phyloP scores from a whole-genome alignment of 2,329 filamentous ascomycete species.

The Arthrobotrys musiformis region DNA sequence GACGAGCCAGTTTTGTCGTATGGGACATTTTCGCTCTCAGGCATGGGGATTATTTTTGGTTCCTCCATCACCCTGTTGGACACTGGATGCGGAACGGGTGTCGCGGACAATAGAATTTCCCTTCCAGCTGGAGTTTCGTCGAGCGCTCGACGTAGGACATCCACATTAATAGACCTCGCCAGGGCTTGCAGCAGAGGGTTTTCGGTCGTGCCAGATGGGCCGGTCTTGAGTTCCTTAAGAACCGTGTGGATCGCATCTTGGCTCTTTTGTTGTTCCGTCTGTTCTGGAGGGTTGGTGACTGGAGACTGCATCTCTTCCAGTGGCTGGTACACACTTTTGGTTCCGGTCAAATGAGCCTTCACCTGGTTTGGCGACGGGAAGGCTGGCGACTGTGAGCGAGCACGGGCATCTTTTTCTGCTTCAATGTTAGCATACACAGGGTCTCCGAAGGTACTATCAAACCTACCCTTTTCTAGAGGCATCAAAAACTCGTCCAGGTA shows the following conservation, averaged over 20 bases:
- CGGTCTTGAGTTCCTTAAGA: slow-evolving; percentile 49
- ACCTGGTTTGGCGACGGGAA: slow-evolving; percentile 31
- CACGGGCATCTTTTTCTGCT: slow-evolving; percentile 30
- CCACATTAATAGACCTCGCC: slow-evolving; percentile 39
- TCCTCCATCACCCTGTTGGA: slow-evolving; percentile 29
- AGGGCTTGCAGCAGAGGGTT: slow-evolving; percentile 35
- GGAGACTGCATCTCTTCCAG: slow-evolving; percentile 27
- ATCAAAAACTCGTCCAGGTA: slow-evolving; percentile 53
- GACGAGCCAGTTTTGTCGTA: slow-evolving; percentile 50
- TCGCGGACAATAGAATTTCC: slow-evolving; percentile 42
- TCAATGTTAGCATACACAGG: background rate
- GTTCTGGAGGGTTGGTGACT: background rate
- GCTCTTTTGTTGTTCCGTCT: slow-evolving; percentile 42
- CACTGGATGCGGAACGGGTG: slow-evolving; percentile 33
- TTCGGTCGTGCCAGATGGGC: slow-evolving; percentile 27
- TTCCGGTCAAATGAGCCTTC: slow-evolving; percentile 32
- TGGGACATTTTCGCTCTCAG: slow-evolving; percentile 39
- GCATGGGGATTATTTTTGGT: slow-evolving; percentile 34
- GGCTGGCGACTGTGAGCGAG: slow-evolving; percentile 34
- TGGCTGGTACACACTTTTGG: slow-evolving; percentile 32
- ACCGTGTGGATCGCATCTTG: slow-evolving; percentile 49
- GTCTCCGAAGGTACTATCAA: background rate
- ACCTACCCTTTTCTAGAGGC: slow-evolving; percentile 43
- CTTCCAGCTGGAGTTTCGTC: slow-evolving; percentile 49
- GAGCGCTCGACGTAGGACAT: slow-evolving; percentile 42